Base-by-base conservation (phyloP, 73 alveolate species). In the Diophrys appendiculata region DNA sequence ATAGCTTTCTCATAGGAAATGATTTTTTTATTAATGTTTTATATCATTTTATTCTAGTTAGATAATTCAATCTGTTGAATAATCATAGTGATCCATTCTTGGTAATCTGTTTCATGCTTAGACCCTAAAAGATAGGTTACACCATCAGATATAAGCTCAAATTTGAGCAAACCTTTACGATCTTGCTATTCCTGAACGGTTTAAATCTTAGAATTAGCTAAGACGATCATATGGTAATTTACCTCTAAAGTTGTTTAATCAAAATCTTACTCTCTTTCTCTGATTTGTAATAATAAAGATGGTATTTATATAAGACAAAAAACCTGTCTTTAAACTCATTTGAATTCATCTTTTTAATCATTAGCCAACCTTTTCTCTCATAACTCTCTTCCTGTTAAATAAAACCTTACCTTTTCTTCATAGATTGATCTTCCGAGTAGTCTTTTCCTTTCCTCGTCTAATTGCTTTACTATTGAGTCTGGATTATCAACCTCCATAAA, bases 221-320 rank as follows among this genome's bases (percentile, higher is more conserved):
- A 18, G n/a, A 43, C 60, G 60, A 43, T 43, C 18, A 43, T 18
- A 43, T 43, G n/a, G n/a, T n/a, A n/a, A n/a, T n/a, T n/a, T n/a
- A n/a, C n/a, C n/a, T n/a, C n/a, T n/a, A n/a, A n/a, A n/a, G n/a
- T n/a, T n/a, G n/a, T n/a, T n/a, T n/a, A n/a, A n/a, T n/a, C n/a
- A n/a, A n/a, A n/a, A n/a, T n/a, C 85, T 69, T 79, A 79, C 88
- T 69, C 53, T 79, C 27, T 54, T 79, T 79, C n/a, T 79, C 88
- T 33, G 67, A 69, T 52, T 79, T 80, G 67, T 56, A 80, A 78
- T 80, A 80, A 52, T 30, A 80, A 3, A 80, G 33, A 34, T 80
- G 83, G 56, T 80, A 82, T 31, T 65, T 71, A 23, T 80, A 82
- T 1, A 80, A 83, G 27, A 80, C 79, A 56, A 80, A 80, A 23